Evolutionary conservation across 306 rosid genomes (phyloP).

Genomic region (Herpetospermum pedunculosum): DNA sequence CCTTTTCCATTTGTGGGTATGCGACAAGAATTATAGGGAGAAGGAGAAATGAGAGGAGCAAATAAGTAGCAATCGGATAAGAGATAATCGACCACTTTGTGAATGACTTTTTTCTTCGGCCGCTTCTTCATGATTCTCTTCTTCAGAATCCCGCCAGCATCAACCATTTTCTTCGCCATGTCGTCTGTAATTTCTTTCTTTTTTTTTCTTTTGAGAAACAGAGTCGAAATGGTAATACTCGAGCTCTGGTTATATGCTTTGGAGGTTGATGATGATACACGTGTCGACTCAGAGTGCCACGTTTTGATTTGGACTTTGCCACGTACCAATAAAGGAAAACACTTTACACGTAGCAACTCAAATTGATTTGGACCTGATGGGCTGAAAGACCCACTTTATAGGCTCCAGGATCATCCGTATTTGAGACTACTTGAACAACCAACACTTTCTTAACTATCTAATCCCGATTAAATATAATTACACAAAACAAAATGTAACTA

Average conservation of each 20-base stretch:
- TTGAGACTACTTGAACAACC: no score
- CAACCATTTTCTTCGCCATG: constrained; percentile 25
- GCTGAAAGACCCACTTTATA: no score
- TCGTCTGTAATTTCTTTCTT: background rate
- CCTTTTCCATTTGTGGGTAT: background rate
- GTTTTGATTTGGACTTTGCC: background rate
- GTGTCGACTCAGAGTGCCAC: background rate
- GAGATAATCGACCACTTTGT: constrained; percentile 37
- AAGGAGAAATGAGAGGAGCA: constrained; percentile 42
- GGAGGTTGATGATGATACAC: background rate
- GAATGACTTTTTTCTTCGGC: constrained; percentile 25
- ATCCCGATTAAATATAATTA: no score
- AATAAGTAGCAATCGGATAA: constrained; percentile 44
- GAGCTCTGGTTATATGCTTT: no score
- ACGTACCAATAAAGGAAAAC: no score
- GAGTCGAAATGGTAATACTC: background rate
- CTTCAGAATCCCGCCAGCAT: constrained; percentile 5
- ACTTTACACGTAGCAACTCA: no score
- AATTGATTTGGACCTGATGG: no score
- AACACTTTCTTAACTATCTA: no score
- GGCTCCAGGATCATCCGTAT: no score
- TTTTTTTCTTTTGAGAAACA: background rate
- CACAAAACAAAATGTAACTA: no score
- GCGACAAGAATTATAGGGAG: background rate
- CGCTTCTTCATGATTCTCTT: constrained; percentile 29